Percentiles rank a stretch among this genome's conserved stretches.
Evolutionary conservation across 2,329 filamentous ascomycete genomes (phyloP).

Genomic region (Aspergillus puulaauensis): DNA sequence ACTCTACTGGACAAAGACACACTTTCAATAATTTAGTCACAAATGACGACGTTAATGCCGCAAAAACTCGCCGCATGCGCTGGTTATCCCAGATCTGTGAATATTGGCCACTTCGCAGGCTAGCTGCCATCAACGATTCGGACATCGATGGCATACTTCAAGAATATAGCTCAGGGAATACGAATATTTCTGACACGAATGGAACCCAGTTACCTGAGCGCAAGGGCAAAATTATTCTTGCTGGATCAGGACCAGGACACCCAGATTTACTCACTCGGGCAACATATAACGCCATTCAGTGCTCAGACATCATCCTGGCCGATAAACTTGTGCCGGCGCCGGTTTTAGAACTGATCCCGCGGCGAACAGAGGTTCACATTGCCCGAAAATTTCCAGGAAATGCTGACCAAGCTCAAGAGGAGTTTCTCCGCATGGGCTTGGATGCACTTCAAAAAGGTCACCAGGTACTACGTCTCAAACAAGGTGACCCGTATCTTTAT

Average conservation of each 20-base stretch:
- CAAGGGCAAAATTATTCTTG: slow-evolving; percentile 75
- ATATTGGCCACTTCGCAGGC: slow-evolving; percentile 88
- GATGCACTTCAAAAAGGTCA: slow-evolving; percentile 67
- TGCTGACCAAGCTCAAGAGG: slow-evolving; percentile 87
- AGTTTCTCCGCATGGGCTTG: slow-evolving; percentile 77
- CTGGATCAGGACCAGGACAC: slow-evolving; percentile 88
- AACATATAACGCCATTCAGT: slow-evolving; percentile 49
- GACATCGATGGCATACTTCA: slow-evolving; percentile 77
- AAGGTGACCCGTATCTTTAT: slow-evolving; percentile 96
- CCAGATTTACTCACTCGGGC: slow-evolving; percentile 81
- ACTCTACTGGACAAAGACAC: slow-evolving; percentile 62
- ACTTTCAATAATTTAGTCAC: slow-evolving; percentile 80
- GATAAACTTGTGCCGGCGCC: slow-evolving; percentile 66
- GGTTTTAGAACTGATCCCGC: slow-evolving; percentile 85
- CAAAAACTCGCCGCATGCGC: slow-evolving; percentile 78
- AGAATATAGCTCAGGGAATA: slow-evolving; percentile 57
- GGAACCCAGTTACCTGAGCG: slow-evolving; percentile 22
- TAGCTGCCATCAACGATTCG: slow-evolving; percentile 75
- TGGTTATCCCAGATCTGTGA: slow-evolving; percentile 97
- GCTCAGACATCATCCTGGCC: slow-evolving; percentile 50
- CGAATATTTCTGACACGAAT: slow-evolving; percentile 16
- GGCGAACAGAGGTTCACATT: slow-evolving; percentile 84
- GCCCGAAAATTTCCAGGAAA: slow-evolving; percentile 98
- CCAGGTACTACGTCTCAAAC: slow-evolving; percentile 85
- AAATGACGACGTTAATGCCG: slow-evolving; percentile 69